These are phyloP conservation scores for Aspergillus terreus DNA, from an alignment of 2,329 filamentous ascomycete genomes.

Conservation along the genomic window DNA sequence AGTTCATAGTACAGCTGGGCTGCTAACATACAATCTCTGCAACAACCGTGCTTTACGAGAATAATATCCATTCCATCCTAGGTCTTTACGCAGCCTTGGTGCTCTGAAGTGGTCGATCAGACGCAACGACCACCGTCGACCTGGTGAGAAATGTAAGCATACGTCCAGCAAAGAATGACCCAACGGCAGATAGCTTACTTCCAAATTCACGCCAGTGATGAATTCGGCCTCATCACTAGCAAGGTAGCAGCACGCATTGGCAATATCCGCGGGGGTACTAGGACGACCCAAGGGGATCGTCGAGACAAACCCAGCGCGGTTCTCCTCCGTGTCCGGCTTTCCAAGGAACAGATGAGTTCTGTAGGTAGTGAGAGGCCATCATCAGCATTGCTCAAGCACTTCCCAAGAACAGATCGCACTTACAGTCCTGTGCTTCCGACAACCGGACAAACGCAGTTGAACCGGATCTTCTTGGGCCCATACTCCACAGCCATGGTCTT, in stretches of 20 bases:
- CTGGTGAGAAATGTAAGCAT: slow-evolving; percentile 2
- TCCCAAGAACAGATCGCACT: slow-evolving; percentile 1
- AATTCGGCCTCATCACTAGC: slow-evolving; percentile 66
- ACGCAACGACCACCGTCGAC: slow-evolving; percentile 20
- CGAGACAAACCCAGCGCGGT: slow-evolving; percentile 33
- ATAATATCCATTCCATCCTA: neutral
- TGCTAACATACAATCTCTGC: too few species aligned
- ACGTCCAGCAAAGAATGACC: too few species aligned
- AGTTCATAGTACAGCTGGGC: too few species aligned
- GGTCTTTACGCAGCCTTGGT: neutral
- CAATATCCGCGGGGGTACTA: slow-evolving; percentile 53
- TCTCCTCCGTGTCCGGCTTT: slow-evolving; percentile 35
- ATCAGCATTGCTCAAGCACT: slow-evolving; percentile 20
- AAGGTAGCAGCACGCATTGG: slow-evolving; percentile 63
- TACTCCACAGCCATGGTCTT: slow-evolving; percentile 25
- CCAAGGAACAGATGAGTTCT: slow-evolving; percentile 57
- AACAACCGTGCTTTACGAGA: neutral
- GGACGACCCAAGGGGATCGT: slow-evolving; percentile 35
- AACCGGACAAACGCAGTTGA: slow-evolving; percentile 25
- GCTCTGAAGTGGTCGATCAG: neutral
- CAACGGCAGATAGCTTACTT: slow-evolving; percentile 38
- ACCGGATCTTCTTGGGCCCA: slow-evolving; percentile 19
- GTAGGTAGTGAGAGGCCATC: slow-evolving; percentile 22
- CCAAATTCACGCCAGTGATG: slow-evolving; percentile 64
- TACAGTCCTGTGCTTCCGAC: slow-evolving; percentile 21